These are phyloP conservation scores for Acanthamoeba comandoni DNA, from an alignment of 208 protist species.

Conservation along the genomic window DNA sequence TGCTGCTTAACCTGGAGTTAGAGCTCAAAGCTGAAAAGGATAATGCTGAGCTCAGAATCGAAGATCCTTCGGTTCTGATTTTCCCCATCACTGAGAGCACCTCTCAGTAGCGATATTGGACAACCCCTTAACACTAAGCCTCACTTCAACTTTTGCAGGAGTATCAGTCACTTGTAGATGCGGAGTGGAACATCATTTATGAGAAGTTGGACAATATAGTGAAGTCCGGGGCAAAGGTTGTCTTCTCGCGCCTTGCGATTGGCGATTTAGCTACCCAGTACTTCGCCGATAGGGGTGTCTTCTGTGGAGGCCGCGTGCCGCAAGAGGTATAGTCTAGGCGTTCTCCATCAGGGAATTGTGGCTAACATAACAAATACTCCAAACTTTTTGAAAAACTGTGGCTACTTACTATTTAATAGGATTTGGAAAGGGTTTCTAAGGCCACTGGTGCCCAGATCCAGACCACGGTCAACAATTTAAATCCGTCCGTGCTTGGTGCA, in stretches of 20 bases:
- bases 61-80: constrained; percentile 91
- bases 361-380: no score
- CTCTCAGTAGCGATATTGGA: no score
- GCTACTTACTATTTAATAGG: constrained; percentile 64
- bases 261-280: constrained; percentile 99
- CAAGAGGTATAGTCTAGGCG: constrained; percentile 89
- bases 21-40: constrained; percentile 99
- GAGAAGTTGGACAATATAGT: constrained; percentile 99
- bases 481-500: constrained; percentile 93
- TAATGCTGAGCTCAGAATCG: constrained; percentile 99
- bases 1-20: constrained; percentile 99
- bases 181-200: constrained; percentile 99
- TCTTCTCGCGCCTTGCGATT: constrained; percentile 98
- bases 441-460: constrained; percentile 97
- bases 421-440: constrained; percentile 93
- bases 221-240: constrained; percentile 96
- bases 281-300: constrained; percentile 98
- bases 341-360: background rate
- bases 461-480: constrained; percentile 97
- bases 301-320: constrained; percentile 99
- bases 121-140: background rate
- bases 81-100: no score
- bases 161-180: constrained; percentile 99
- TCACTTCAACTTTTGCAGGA: constrained; percentile 85
- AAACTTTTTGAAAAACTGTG: background rate